Percentiles rank a stretch among this genome's conserved stretches.
These are phyloP conservation scores for Trypanosoma boissoni DNA, from an alignment of 208 protist genomes.

Conservation along the genomic window DNA sequence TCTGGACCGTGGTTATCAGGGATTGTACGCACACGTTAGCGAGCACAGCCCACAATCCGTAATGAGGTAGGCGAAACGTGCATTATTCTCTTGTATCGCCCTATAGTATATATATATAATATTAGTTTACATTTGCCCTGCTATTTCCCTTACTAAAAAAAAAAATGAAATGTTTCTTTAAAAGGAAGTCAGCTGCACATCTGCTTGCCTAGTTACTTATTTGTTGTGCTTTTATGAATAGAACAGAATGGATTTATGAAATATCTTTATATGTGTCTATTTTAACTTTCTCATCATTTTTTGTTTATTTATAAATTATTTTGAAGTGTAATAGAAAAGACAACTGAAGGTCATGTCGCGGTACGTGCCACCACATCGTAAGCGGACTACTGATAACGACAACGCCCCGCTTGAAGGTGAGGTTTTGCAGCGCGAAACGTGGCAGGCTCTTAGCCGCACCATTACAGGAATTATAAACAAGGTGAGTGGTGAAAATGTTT, in stretches of 20 bases:
- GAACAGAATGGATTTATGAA: too few relatives aligned
- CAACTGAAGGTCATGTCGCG: constrained; percentile 34
- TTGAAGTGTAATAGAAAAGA: constrained; percentile 5
- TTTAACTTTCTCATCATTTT: not conserved
- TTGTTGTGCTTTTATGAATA: too few relatives aligned
- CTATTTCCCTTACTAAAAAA: too few relatives aligned
- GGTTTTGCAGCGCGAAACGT: constrained; percentile 89
- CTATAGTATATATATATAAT: too few relatives aligned
- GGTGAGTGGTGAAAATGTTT: constrained; percentile 93
- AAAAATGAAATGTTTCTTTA: constrained; percentile 2
- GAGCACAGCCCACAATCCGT: constrained; percentile 5
- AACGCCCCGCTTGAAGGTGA: constrained; percentile 22
- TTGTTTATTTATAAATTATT: not conserved
- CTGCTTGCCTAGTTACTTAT: too few relatives aligned
- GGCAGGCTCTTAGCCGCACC: constrained; percentile 96
- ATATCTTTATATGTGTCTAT: not conserved
- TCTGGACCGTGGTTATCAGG: constrained; percentile 83
- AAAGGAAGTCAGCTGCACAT: not conserved
- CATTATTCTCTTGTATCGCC: too few relatives aligned
- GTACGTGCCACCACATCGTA: constrained; percentile 75
- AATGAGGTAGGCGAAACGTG: constrained; percentile 41
- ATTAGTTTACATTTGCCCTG: too few relatives aligned
- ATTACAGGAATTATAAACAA: constrained; percentile 98
- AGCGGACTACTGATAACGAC: constrained; percentile 27
- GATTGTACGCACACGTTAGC: constrained; percentile 70